Conservation (phyloP, 2,329 filamentous ascomycete species). For the Fusarium praegraminearum region DNA sequence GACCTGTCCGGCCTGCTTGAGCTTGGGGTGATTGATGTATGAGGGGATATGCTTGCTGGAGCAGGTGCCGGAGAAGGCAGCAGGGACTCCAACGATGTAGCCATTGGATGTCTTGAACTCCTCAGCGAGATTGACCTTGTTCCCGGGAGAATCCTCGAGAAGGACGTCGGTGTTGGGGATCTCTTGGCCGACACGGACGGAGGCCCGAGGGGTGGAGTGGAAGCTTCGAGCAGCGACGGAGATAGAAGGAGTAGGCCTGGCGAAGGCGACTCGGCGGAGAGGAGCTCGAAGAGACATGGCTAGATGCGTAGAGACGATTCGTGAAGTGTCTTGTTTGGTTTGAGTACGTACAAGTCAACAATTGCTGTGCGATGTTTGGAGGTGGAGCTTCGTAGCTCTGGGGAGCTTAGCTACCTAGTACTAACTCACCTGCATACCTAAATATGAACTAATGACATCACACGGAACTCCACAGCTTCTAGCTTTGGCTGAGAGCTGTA, state of each 20-base stretch:
- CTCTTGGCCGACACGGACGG: constrained; percentile 82
- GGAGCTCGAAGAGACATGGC: constrained; percentile 55
- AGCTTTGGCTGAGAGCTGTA: neutral
- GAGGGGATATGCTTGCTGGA: constrained; percentile 81
- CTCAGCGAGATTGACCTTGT: constrained; percentile 87
- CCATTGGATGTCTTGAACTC: constrained; percentile 80
- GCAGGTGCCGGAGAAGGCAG: constrained; percentile 74
- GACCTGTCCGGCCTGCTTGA: constrained; percentile 84
- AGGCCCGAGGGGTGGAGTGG: constrained; percentile 71
- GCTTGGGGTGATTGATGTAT: constrained; percentile 82
- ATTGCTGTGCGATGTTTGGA: constrained; percentile 24
- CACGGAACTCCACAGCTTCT: constrained; percentile 22
- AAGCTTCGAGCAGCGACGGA: constrained; percentile 60
- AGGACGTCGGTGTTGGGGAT: constrained; percentile 83
- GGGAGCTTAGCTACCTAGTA: constrained; percentile 1
- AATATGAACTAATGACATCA: constrained; percentile 44
- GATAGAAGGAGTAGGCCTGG: constrained; percentile 44
- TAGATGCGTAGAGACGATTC: neutral
- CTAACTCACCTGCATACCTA: too few species aligned
- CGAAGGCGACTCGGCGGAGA: constrained; percentile 51
- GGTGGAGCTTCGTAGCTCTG: constrained; percentile 27
- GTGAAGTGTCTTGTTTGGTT: constrained; percentile 9
- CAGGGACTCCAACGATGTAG: constrained; percentile 86
- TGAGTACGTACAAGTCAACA: constrained; percentile 13
- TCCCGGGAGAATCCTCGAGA: constrained; percentile 87